Percentiles rank a stretch among this genome's conserved stretches.
Evolutionary conservation across 176 grass and related monocot species (phyloP).

Genomic region (Canna indica): DNA sequence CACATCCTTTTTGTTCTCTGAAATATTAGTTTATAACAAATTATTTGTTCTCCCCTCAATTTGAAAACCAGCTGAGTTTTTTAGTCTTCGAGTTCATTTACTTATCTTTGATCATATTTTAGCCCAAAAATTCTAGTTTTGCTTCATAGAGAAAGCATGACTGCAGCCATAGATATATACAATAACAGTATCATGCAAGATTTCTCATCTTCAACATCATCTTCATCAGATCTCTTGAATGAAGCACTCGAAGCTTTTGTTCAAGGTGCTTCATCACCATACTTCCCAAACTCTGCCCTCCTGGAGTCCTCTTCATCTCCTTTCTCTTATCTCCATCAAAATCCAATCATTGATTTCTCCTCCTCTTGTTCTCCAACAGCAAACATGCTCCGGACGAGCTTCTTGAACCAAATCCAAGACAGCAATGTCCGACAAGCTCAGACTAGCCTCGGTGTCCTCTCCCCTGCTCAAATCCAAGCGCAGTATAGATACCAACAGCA

Average conservation of each 20-base stretch:
- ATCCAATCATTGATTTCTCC: neutral
- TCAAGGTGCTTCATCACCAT: conserved; percentile 8
- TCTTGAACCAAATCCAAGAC: neutral
- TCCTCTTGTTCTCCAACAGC: neutral
- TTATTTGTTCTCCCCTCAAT: neutral
- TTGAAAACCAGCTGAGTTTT: neutral
- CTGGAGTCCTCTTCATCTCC: conserved; percentile 17
- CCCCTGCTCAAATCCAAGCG: conserved; percentile 24
- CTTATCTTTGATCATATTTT: neutral
- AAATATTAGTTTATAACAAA: neutral
- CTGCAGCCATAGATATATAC: conserved; percentile 41
- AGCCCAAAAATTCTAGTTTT: neutral
- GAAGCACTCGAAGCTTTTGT: conserved; percentile 24
- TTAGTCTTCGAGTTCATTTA: neutral
- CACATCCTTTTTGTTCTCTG: neutral
- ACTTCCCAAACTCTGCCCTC: conserved; percentile 11
- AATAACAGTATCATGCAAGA: conserved; percentile 6
- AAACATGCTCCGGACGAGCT: neutral
- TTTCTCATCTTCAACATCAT: conserved; percentile 3
- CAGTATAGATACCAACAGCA: conserved; percentile 5
- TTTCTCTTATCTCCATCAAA: conserved; percentile 13
- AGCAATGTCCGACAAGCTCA: neutral
- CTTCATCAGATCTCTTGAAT: conserved; percentile 15
- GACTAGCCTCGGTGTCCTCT: conserved; percentile 23
- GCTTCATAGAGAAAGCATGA: conserved; percentile 37